Conservation (phyloP, 495 filamentous ascomycete genomes). For the Collariella sp. region DNA sequence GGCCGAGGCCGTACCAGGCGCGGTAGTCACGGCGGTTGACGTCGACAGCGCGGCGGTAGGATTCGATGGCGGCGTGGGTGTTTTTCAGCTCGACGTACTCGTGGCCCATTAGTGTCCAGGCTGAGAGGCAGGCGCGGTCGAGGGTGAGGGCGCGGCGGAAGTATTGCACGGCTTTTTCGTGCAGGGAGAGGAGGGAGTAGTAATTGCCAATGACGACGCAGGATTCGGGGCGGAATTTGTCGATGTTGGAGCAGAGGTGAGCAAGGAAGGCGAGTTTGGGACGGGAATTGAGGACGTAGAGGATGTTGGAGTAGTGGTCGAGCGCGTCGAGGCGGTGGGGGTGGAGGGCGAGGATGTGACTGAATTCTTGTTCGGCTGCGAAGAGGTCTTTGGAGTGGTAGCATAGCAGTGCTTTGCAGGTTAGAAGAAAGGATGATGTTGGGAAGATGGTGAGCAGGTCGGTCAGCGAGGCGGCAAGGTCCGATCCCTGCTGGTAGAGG, state of each 20-base stretch:
- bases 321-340: constrained; percentile 85
- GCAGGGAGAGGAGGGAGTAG: constrained; percentile 83
- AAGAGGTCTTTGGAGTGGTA: constrained; percentile 95
- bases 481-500: constrained; percentile 74
- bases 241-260: constrained; percentile 76
- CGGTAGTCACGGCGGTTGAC: constrained; percentile 95
- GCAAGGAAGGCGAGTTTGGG: constrained; percentile 89
- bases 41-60: constrained; percentile 91
- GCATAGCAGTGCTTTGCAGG: constrained; percentile 74
- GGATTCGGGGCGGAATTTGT: constrained; percentile 95
- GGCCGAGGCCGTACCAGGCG: constrained; percentile 95
- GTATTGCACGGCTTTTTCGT: constrained; percentile 97
- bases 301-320: constrained; percentile 92
- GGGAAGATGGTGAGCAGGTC: constrained; percentile 80
- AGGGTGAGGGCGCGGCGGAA: constrained; percentile 94
- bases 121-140: constrained; percentile 82
- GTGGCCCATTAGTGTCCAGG: constrained; percentile 99
- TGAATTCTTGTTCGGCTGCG: constrained; percentile 77
- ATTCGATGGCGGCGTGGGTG: constrained; percentile 96
- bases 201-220: constrained; percentile 97
- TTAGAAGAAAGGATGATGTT: constrained; percentile 75
- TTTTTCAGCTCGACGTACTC: constrained; percentile 99
- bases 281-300: constrained; percentile 81
- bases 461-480: constrained; percentile 60
- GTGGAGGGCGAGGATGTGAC: constrained; percentile 63